These are phyloP conservation scores for Liquidambar formosana DNA, from an alignment of 164 flowering plant species.

Conservation along the genomic window DNA sequence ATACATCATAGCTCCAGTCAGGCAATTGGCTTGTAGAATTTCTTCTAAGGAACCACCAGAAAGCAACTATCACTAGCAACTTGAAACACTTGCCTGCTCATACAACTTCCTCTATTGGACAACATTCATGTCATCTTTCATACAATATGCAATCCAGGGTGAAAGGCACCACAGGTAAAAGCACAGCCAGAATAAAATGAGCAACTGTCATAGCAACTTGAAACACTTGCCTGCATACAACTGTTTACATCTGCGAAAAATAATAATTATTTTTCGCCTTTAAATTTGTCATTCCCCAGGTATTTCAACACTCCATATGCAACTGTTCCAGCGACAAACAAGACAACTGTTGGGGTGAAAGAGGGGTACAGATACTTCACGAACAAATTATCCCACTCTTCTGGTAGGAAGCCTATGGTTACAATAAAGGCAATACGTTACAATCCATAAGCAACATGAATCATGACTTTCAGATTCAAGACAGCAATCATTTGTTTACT, in stretches of 20 bases:
- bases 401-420: conserved; percentile 87
- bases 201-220: not conserved
- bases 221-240: conserved; percentile 1
- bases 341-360: conserved; percentile 86
- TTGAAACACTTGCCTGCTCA: too few relatives aligned
- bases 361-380: conserved; percentile 89
- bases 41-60: not conserved
- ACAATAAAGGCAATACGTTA: not conserved
- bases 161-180: not conserved
- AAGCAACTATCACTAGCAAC: not conserved
- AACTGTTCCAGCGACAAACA: conserved; percentile 83
- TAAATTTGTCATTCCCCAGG: conserved; percentile 57
- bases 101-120: too few relatives aligned
- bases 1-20: too few relatives aligned
- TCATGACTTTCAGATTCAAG: not conserved
- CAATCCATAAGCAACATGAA: not conserved
- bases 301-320: conserved; percentile 84
- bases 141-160: not conserved
- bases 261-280: conserved; percentile 33
- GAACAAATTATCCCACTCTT: conserved; percentile 83
- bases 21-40: too few relatives aligned
- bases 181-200: not conserved
- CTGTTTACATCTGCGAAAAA: not conserved
- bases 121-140: too few relatives aligned
- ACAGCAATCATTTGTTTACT: not conserved